Conservation (phyloP, 192 early-diverging fungal genomes). For the Coemansia guatemalensis region DNA sequence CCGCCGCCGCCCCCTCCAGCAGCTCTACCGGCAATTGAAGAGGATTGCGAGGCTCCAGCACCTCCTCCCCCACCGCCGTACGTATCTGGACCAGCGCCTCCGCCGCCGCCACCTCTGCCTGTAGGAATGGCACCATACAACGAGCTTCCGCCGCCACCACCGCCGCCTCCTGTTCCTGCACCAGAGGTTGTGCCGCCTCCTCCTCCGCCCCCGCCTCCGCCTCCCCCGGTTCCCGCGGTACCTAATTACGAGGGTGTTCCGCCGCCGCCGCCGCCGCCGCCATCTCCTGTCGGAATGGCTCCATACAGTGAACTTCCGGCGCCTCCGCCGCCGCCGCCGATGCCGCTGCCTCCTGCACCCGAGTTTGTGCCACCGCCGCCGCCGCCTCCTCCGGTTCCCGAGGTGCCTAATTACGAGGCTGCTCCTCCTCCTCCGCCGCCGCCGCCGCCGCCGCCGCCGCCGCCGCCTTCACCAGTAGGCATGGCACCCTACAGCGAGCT, state of each 20-base stretch:
- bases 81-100: background rate
- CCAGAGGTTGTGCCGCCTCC: background rate
- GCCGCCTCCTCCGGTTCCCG: background rate
- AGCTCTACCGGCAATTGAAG: background rate
- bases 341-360: conserved; percentile 12
- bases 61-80: conserved; percentile 20
- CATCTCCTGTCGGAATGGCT: conserved; percentile 9
- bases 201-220: background rate
- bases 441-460: background rate
- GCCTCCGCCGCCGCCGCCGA: conserved; percentile 6
- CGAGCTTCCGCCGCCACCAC: conserved; percentile 11
- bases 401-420: conserved; percentile 7
- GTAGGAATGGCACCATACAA: conserved; percentile 3
- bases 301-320: conserved; percentile 20
- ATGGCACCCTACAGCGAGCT: conserved; percentile 18
- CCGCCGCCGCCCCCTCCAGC: conserved; percentile 8
- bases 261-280: background rate
- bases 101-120: conserved; percentile 11
- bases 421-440: background rate
- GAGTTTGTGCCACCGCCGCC: conserved; percentile 25
- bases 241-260: conserved; percentile 10
- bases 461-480: conserved; percentile 6
- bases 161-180: conserved; percentile 1
- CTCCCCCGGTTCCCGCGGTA: background rate
- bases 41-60: conserved; percentile 4